A percentile compares a stretch with the other conserved stretches of the same genome.
Conservation (phyloP, 2,329 filamentous ascomycete species). For the Blastomyces silverae region DNA sequence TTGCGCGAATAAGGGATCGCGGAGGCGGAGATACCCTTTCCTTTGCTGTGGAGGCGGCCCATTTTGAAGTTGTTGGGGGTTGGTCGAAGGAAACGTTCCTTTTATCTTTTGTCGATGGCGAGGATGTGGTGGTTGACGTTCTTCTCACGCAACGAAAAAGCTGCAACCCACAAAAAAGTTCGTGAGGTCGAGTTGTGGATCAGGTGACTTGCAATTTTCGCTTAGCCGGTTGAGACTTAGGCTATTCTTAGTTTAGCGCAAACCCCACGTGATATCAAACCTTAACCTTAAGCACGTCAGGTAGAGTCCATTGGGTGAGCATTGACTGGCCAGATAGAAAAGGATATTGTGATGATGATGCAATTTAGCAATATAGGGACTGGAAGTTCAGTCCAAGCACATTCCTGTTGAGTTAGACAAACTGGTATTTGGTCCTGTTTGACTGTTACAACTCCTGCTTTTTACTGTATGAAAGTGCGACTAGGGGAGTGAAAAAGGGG, state of each 20-base stretch:
- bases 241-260: not conserved
- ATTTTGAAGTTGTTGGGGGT: slow-evolving; percentile 44
- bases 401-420: not conserved
- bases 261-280: slow-evolving; percentile 4
- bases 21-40: slow-evolving; percentile 97
- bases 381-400: too few relatives aligned
- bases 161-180: slow-evolving; percentile 5
- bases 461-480: not conserved
- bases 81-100: slow-evolving; percentile 16
- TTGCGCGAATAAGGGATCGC: slow-evolving; percentile 95
- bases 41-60: slow-evolving; percentile 98
- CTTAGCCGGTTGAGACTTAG: not conserved
- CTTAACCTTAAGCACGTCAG: not conserved
- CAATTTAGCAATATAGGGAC: too few relatives aligned
- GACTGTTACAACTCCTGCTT: not conserved
- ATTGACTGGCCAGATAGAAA: too few relatives aligned
- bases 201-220: slow-evolving; percentile 15
- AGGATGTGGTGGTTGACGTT: slow-evolving; percentile 6
- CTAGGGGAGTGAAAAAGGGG: not conserved
- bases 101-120: slow-evolving; percentile 10
- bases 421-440: not conserved
- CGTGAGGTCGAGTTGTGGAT: slow-evolving; percentile 14
- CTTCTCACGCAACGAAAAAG: slow-evolving; percentile 8
- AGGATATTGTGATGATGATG: too few relatives aligned
- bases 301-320: too few relatives aligned